Percentiles rank a stretch among this genome's conserved stretches.
phyloP scores from a whole-genome alignment of 306 rosid genomes.

The Ochetophila trinervis region DNA sequence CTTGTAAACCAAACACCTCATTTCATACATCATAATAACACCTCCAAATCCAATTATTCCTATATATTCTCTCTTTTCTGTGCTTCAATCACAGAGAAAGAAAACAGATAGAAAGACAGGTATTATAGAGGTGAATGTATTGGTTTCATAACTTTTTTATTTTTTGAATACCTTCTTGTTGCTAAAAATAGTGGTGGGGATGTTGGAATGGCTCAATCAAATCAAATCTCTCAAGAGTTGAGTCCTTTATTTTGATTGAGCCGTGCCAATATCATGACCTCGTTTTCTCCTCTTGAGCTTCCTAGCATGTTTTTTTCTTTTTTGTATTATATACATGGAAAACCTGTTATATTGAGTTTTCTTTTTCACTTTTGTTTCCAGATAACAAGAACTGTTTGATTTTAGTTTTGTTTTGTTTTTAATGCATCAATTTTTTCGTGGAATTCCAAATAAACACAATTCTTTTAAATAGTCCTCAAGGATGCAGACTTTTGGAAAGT shows the following conservation, averaged over 20 bases:
- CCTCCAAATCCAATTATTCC: neutral
- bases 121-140: slow-evolving; percentile 12
- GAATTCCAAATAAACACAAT: too few relatives aligned
- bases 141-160: neutral
- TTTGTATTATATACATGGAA: too few relatives aligned
- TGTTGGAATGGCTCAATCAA: slow-evolving; percentile 84
- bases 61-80: neutral
- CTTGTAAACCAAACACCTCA: slow-evolving; percentile 1
- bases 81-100: slow-evolving; percentile 3
- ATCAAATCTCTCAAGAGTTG: slow-evolving; percentile 54
- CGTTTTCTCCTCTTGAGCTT: neutral
- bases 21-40: slow-evolving; percentile 2
- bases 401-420: too few relatives aligned
- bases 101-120: neutral
- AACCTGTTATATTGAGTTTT: too few relatives aligned
- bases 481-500: too few relatives aligned
- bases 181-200: slow-evolving; percentile 20
- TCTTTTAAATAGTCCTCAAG: too few relatives aligned
- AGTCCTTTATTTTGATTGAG: slow-evolving; percentile 81
- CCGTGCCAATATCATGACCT: slow-evolving; percentile 78
- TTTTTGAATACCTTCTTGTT: neutral
- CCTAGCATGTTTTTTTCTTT: neutral
- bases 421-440: too few relatives aligned
- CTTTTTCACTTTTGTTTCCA: too few relatives aligned
- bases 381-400: too few relatives aligned